Conservation (phyloP, 352 stramenopile genomes). For the Thalassiosira hispida region DNA sequence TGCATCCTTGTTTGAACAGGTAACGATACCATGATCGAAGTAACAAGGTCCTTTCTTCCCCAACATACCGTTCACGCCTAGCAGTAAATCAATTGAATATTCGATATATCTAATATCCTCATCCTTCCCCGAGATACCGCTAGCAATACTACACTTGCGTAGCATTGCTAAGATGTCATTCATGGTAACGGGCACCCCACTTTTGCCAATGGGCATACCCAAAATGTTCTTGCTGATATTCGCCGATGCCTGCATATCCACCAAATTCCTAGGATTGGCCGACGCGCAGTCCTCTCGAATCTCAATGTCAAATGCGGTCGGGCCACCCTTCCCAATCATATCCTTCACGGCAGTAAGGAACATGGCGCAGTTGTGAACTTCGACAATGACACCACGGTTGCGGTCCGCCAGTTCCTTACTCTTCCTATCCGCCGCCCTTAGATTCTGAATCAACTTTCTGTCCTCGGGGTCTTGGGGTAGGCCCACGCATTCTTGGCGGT, state of each 20-base stretch:
- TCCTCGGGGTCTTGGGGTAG: too few relatives aligned
- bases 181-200: constrained; percentile 5
- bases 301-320: constrained; percentile 21
- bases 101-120: not conserved
- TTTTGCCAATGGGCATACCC: constrained; percentile 3
- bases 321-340: constrained; percentile 23
- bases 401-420: not conserved
- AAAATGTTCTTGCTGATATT: constrained; percentile 25
- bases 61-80: not conserved
- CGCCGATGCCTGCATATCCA: not conserved
- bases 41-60: constrained; percentile 25
- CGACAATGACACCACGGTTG: constrained; percentile 19
- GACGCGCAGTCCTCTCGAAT: constrained; percentile 12
- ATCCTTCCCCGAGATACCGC: not conserved
- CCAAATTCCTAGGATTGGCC: not conserved
- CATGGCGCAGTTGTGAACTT: constrained; percentile 22
- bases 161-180: constrained; percentile 25
- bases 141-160: too few relatives aligned
- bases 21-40: constrained; percentile 30
- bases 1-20: constrained; percentile 2
- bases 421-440: not conserved
- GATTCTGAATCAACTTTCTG: not conserved
- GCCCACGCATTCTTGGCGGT: too few relatives aligned
- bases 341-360: constrained; percentile 6
- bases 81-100: constrained; percentile 19